These are phyloP conservation scores for Tricholoma saponaceum DNA, from an alignment of 768 basidiomycete species.

Conservation along the genomic window DNA sequence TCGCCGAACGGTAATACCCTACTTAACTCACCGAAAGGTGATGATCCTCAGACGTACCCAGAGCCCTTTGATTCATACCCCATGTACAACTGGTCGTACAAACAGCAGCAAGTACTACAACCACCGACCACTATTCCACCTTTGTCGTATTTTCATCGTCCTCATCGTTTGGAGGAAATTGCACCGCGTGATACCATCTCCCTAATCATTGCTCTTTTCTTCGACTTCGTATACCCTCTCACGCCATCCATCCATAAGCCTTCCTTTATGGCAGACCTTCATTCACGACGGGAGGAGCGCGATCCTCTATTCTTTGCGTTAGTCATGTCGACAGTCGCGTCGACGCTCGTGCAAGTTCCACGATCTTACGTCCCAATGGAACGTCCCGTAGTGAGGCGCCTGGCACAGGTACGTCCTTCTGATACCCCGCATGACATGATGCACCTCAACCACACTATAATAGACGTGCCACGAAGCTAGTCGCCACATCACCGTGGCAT, in stretches of 20 bases:
- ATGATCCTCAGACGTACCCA: conserved; percentile 39
- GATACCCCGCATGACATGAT: not conserved
- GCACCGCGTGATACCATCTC: conserved; percentile 78
- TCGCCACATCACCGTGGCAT: conserved; percentile 72
- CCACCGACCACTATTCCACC: conserved; percentile 50
- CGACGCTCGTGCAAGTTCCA: conserved; percentile 85
- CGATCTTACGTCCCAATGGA: conserved; percentile 87
- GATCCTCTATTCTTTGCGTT: conserved; percentile 90
- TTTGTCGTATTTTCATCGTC: conserved; percentile 71
- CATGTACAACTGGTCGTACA: conserved; percentile 68
- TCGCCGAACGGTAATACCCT: conserved; percentile 26
- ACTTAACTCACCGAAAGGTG: conserved; percentile 34
- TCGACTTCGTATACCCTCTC: conserved; percentile 90
- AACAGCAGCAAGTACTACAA: conserved; percentile 51
- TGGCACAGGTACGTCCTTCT: conserved; percentile 50
- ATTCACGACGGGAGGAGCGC: conserved; percentile 72
- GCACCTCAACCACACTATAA: not conserved
- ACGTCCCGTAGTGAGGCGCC: conserved; percentile 74
- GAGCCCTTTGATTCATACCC: conserved; percentile 65
- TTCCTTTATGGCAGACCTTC: conserved; percentile 88
- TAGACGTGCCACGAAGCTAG: conserved; percentile 80
- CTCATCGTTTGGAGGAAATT: conserved; percentile 75
- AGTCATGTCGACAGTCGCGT: conserved; percentile 85
- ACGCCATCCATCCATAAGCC: conserved; percentile 91
- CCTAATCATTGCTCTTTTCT: conserved; percentile 83